phyloP scores from a whole-genome alignment of 2,329 filamentous ascomycete species.

The Ascochyta rabiei region DNA sequence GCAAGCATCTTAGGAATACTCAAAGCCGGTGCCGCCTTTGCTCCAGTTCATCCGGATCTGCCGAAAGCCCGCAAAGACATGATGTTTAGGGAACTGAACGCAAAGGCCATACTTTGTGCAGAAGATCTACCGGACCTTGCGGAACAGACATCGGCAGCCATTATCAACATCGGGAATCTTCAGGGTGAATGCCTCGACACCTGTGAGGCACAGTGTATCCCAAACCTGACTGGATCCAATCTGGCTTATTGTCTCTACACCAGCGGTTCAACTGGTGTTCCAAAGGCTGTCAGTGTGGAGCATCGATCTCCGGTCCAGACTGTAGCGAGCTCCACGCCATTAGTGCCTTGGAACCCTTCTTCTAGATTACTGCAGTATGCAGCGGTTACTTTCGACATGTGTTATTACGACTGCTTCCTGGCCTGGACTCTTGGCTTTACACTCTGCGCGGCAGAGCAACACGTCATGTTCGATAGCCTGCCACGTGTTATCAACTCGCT shows the following conservation, averaged over 20 bases:
- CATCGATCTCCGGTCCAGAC: conserved; percentile 51
- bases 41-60: conserved; percentile 45
- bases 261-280: conserved; percentile 52
- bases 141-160: neutral
- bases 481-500: conserved; percentile 43
- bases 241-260: conserved; percentile 54
- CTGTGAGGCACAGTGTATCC: conserved; percentile 33
- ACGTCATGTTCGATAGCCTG: conserved; percentile 48
- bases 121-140: neutral
- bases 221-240: conserved; percentile 30
- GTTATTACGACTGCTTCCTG: conserved; percentile 55
- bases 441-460: conserved; percentile 49
- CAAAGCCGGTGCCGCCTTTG: conserved; percentile 49
- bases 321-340: conserved; percentile 45
- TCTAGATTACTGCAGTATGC: conserved; percentile 53
- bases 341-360: conserved; percentile 48
- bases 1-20: conserved; percentile 48
- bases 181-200: conserved; percentile 2
- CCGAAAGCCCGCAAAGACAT: conserved; percentile 43
- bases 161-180: conserved; percentile 28
- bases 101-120: conserved; percentile 38
- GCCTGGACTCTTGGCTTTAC: conserved; percentile 53
- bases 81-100: conserved; percentile 44
- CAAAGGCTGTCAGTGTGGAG: conserved; percentile 53
- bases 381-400: conserved; percentile 54